Base-by-base conservation (phyloP, 2,329 filamentous ascomycete genomes). In the Trichoderma endophyticum region DNA sequence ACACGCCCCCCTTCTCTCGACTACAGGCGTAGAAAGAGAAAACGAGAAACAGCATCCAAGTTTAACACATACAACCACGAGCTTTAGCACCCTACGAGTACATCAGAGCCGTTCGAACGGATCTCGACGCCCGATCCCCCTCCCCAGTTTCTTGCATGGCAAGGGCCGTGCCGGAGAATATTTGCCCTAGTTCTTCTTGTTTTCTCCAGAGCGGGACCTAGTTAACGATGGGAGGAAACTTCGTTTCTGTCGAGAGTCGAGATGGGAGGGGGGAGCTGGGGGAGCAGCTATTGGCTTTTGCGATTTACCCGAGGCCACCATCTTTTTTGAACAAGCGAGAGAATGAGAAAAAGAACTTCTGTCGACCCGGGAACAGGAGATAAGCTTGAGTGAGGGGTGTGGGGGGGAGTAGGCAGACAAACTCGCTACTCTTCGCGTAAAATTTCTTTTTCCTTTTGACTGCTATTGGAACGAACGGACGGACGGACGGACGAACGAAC, bases 11-110 rank as follows among this genome's bases (percentile, higher is more conserved):
- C 67, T 21, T 62, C n/a, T 61, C n/a, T 70, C 39, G 39, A 62
- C 26, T 24, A 15, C 28, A 24, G 21, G 5, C 28, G 28, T 60
- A 60, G 18, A 28, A 28, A 36, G 15, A 39, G 34, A 39, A 57
- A 57, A 28, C 9, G n/a, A 28, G 11, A 12, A 15, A 36, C 6
- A 12, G 6, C 12, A 15, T 5, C 12, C 6, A 26, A 18, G 24
- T 62, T 62, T 51, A 3, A 3, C 67, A 70, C 67, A 54, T 36
- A 61, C 67, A 62, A 54, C 39, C 67, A 70, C 43, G 39, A 62
- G 67, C 28, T 39, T 62, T 70, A 11, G 24, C 57, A 70, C 67
- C 21, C 48, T 54, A 24, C 28, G 43, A 51, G 57, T 70, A 62
- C 67, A 51, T 67, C 24, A 51, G 24, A 26, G 48, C 48, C 48